Evolutionary conservation across 2,329 filamentous ascomycete genomes (phyloP), one percentile per base, ranked within the genome.

Genomic region (Fusarium heterosporum): DNA sequence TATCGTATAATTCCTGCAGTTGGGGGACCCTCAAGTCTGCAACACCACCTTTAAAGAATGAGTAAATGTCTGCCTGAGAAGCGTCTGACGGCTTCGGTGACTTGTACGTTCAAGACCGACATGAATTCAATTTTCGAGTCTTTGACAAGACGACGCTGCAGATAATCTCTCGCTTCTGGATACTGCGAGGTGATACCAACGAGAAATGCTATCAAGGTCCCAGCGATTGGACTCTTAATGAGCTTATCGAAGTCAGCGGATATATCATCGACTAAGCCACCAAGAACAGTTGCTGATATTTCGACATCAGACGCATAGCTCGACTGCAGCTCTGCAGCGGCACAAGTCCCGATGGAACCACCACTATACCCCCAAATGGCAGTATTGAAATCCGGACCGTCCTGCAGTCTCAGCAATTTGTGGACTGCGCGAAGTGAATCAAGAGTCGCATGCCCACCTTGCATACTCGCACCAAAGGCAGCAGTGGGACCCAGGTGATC

Each of bases 401-500:
- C n/a, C 1, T n/a, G 48, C 13, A 54, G 6, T 3, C 34, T 53
- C 2, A 64, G 25, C 14, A 58, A 52, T 13, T 63, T 63, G 6
- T 79, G 60, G 4, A 78, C 77, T 2, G 80, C 80, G 10, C 80
- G 77, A 4, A 82, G 56, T 3, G 76, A 74, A 57, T 84, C 78
- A 26, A 83, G 71, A 9, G 78, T 79, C 1, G 78, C 77, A 48
- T 83, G 76, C 0, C 80, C 82, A 6, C 75, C 75, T 30, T 78
- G 74, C 2, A 75, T 70, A 22, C 78, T 80, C 2, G 78, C 77
- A 0, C 76, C 74, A 66, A 82, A 84, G 1, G 80, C 75, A 8
- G 82, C 80, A 5, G 66, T 68, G 1, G 79, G 79, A 0, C 81
- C 80, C 41, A 82, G 76, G 50, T 78, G 80, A 61, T 85, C 83